A percentile compares a stretch with the other conserved stretches of the same genome.
phyloP scores from a whole-genome alignment of 179 eudicot species.

The Spinacia oleracea region DNA sequence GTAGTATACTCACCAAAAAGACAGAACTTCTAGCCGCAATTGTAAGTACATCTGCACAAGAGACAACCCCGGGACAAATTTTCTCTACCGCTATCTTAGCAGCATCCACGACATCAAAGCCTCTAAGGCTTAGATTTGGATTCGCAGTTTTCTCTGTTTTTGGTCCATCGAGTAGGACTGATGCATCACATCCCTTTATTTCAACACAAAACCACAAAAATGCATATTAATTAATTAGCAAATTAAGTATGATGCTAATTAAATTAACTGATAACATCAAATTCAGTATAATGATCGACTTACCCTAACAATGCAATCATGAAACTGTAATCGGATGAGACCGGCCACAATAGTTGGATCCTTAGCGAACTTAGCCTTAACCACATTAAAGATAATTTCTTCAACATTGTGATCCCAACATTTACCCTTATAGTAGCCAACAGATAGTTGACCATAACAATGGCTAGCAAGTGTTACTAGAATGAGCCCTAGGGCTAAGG shows the following conservation, averaged over 20 bases:
- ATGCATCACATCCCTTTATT: constrained; percentile 43
- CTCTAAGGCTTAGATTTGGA: constrained; percentile 32
- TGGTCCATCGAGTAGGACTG: constrained; percentile 38
- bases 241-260: background rate
- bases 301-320: constrained; percentile 33
- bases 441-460: constrained; percentile 22
- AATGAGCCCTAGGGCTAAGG: constrained; percentile 25
- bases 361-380: constrained; percentile 3
- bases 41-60: constrained; percentile 45
- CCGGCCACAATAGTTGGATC: constrained; percentile 21
- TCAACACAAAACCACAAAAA: background rate
- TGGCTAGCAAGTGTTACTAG: constrained; percentile 25
- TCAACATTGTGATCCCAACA: constrained; percentile 27
- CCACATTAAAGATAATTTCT: constrained; percentile 14
- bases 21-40: constrained; percentile 40
- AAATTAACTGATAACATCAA: too few relatives aligned
- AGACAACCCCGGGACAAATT: constrained; percentile 45
- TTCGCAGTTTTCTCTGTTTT: constrained; percentile 31
- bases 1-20: constrained; percentile 21
- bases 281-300: background rate
- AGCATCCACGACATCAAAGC: constrained; percentile 36
- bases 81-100: constrained; percentile 38
- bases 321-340: constrained; percentile 30
- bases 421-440: constrained; percentile 29
- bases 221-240: background rate